Percentiles rank a stretch among this genome's conserved stretches.
These are phyloP conservation scores for Dictyostelium purpureum DNA, from an alignment of 78 protist genomes.

Conservation along the genomic window DNA sequence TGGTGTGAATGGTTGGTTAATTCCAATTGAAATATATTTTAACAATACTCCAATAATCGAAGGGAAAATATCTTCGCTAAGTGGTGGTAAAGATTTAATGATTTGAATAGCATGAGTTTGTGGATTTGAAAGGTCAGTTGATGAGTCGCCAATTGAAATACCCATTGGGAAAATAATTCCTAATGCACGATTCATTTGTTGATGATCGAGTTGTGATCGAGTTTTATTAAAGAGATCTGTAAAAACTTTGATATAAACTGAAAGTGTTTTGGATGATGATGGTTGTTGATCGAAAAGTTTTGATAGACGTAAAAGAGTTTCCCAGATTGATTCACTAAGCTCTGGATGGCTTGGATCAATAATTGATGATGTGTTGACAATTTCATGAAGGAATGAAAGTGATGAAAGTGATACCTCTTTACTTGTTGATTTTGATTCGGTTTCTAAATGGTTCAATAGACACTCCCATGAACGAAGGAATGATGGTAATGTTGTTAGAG, in stretches of 20 bases:
- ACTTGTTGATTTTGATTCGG: conserved; percentile 63
- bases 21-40: conserved; percentile 67
- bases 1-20: neutral
- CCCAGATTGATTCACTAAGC: conserved; percentile 44
- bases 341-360: conserved; percentile 29
- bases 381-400: conserved; percentile 38
- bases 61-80: conserved; percentile 36
- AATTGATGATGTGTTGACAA: conserved; percentile 19
- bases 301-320: conserved; percentile 5
- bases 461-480: conserved; percentile 46
- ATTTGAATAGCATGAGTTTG: conserved; percentile 64
- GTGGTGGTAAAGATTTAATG: conserved; percentile 53
- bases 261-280: conserved; percentile 16
- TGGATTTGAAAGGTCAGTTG: conserved; percentile 65
- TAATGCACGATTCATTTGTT: conserved; percentile 41
- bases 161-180: conserved; percentile 60
- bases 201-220: neutral
- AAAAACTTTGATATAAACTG: conserved; percentile 59
- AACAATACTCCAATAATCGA: conserved; percentile 25
- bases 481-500: neutral
- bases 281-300: conserved; percentile 19
- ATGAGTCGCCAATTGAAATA: conserved; percentile 17
- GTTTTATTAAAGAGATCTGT: conserved; percentile 34
- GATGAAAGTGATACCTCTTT: conserved; percentile 65
- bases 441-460: conserved; percentile 31